Evolutionary conservation across 2,329 filamentous ascomycete species (phyloP), one percentile per base, ranked within the genome.

Genomic region (Aspergillus sclerotialis): DNA sequence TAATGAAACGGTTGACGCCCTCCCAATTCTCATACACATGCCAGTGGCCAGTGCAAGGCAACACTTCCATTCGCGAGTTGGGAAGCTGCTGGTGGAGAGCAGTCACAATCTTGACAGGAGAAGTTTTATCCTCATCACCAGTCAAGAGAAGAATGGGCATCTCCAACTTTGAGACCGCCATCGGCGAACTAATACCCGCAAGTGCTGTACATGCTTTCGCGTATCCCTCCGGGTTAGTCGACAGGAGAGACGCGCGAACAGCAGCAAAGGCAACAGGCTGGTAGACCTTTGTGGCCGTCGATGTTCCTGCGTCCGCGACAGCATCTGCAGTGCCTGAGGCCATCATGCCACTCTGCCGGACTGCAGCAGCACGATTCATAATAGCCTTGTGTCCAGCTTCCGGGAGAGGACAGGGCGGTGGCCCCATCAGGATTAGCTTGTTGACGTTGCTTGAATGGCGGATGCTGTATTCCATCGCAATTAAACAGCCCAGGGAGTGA

Each of bases 151-250:
- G 44, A 1, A 56, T 58, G n/a, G 52, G 44, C 4, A 50, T 45
- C 7, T 55, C 43, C 4, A 70, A 32, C 5, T 48, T 39, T 13
- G 52, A 42, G 2, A 69, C 43, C 14, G 61, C 48, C 14, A 70
- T 31, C 11, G 44, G 36, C 13, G 48, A 49, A n/a, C n/a, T n/a
- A 1, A 63, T 62, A 4, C 53, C 53, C 3, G 67, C 72, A 18
- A 76, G 55, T 3, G 72, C 72, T 17, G 56, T 55, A 27, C 69
- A 72, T 0, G 62, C 72, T 40, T 76, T 77, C 1, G 73, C 73
- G 47, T 75, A 77, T 1, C 68, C 68, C 40, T 77, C 72, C 0
- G 68, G 59, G 41, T 74, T 66, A 40, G 73, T 69, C 0, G 58
- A 50, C 0, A 73, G 49, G 2, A 77, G 50, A 4, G 63, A 68